A percentile compares a stretch with the other conserved stretches of the same genome.
phyloP scores from a whole-genome alignment of 2,329 filamentous ascomycete genomes.

The Xylaria polymorpha region DNA sequence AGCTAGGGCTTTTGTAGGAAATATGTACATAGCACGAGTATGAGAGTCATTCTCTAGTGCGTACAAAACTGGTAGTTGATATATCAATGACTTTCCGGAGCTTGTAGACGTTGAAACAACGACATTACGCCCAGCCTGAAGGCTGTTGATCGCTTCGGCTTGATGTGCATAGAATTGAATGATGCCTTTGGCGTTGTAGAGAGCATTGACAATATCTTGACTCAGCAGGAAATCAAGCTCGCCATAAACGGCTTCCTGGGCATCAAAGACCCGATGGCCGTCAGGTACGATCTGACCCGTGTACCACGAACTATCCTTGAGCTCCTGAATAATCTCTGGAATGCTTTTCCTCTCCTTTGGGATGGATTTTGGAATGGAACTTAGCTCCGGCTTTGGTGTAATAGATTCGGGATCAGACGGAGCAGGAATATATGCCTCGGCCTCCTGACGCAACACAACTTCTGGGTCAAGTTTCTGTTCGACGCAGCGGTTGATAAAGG shows the following conservation, averaged over 20 bases:
- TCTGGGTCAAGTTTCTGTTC: slow-evolving; percentile 75
- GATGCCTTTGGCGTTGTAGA: slow-evolving; percentile 92
- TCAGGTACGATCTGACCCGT: slow-evolving; percentile 92
- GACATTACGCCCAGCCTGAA: slow-evolving; percentile 84
- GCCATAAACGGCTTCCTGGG: slow-evolving; percentile 83
- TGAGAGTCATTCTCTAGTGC: slow-evolving; percentile 81
- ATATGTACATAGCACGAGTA: slow-evolving; percentile 95
- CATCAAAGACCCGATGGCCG: slow-evolving; percentile 90
- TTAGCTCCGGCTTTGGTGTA: slow-evolving; percentile 51
- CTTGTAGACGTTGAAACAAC: slow-evolving; percentile 95
- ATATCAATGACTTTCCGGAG: slow-evolving; percentile 98
- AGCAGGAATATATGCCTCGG: slow-evolving; percentile 70
- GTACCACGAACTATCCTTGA: slow-evolving; percentile 88
- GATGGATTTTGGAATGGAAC: slow-evolving; percentile 74
- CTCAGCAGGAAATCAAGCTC: slow-evolving; percentile 88
- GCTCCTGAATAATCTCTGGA: slow-evolving; percentile 84
- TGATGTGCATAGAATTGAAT: slow-evolving; percentile 91
- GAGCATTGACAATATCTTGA: slow-evolving; percentile 91
- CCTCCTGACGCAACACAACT: slow-evolving; percentile 68
- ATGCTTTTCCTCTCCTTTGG: slow-evolving; percentile 84
- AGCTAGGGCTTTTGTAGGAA: slow-evolving; percentile 94
- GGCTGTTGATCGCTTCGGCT: slow-evolving; percentile 89
- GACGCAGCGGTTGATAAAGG: slow-evolving; percentile 79
- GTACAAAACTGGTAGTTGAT: slow-evolving; percentile 91
- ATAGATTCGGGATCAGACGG: slow-evolving; percentile 59